Evolutionary conservation across 768 basidiomycete genomes (phyloP), one percentile per base, ranked within the genome.

Genomic region (Melanogaster broomeanus): DNA sequence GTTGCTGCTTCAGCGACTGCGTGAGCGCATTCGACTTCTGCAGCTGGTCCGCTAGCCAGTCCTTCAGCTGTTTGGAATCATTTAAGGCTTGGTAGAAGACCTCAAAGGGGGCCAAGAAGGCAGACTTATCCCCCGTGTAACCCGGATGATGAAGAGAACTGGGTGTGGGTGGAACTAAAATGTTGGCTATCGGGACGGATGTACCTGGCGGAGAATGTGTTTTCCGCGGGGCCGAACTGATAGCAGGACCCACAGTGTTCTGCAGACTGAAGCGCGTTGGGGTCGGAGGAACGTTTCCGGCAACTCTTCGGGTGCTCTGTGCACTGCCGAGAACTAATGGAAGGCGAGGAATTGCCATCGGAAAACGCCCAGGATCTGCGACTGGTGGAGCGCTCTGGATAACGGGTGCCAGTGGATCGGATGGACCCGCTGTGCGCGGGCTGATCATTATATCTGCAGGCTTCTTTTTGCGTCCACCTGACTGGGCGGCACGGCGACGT

Each of bases 21-120:
- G 83, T 73, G 28, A 87, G 74, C 13, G 78, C 57, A 48, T 78
- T 81, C 31, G 85, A 83, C 62, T 79, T 81, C 55, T 81, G 77
- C 30, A 92, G 70, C 68, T 93, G 90, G 40, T 88, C 87, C 21
- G 76, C 73, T 7, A 93, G 75, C 85, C 90, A 90, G 33, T 66
- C 61, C 70, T 92, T 91, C 51, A 93, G 79, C 61, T 89, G 82
- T 62, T 82, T 85, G 15, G 87, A 84, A 65, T 92, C 92, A 48
- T 84, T 79, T 28, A 94, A 80, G 3, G 90, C 85, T 52, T 93
- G 90, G 64, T 92, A 94, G 68, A 94, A 93, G 45, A 78, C 68
- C 61, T 87, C 88, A 58, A 93, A 94, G 3, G 89, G 90, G 0
- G 86, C 83, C 42, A 94, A 71, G 67, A 94, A 94, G 18, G 89